Evolutionary conservation across 176 grass and related monocot genomes (phyloP), one percentile per base, ranked within the genome.

Genomic region (Lolium rigidum): DNA sequence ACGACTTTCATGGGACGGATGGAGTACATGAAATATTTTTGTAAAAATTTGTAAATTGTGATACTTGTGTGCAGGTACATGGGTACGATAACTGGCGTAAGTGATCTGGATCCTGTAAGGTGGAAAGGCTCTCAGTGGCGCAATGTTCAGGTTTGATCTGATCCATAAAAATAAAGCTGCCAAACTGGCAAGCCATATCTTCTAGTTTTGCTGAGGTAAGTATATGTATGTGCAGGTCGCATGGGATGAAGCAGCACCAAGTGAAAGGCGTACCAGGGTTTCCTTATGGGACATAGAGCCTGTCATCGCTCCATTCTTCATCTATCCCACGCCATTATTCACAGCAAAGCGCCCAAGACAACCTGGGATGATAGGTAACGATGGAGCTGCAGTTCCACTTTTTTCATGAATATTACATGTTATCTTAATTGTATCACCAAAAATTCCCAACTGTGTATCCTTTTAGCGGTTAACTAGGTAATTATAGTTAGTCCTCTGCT

Each of bases 271-370:
- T 22, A 87, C 76, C 74, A 90, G 94, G 66, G 91, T 96, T 67
- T 96, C 94, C 37, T 70, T 96, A 10, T 96, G 91, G 94, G 94
- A 94, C 35, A 84, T 96, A 56, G 94, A 94, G 64, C 94, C 94
- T 75, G 77, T 95, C 41, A 76, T 88, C 2, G 76, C 89, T 83
- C 91, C 94, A 61, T 95, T 92, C 61, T 89, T 89, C 70, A 90
- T 95, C 38, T 95, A 88, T 41, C 90, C 93, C 51, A 88, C 93
- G 11, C 84, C 90, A 52, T 84, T 95, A 75, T 91, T 95, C 80
- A 87, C 88, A 31, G 67, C 69, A 62, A 95, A 95, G 83, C 88
- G 88, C 49, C 71, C 86, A 10, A 90, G 88, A 73, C 83, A 84
- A 89, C 90, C 90, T 84, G 93, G 88, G 82, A 80, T 91, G 67